These are phyloP conservation scores for Suhomyces sp. DNA, from an alignment of 805 yeast genomes.

Conservation along the genomic window DNA sequence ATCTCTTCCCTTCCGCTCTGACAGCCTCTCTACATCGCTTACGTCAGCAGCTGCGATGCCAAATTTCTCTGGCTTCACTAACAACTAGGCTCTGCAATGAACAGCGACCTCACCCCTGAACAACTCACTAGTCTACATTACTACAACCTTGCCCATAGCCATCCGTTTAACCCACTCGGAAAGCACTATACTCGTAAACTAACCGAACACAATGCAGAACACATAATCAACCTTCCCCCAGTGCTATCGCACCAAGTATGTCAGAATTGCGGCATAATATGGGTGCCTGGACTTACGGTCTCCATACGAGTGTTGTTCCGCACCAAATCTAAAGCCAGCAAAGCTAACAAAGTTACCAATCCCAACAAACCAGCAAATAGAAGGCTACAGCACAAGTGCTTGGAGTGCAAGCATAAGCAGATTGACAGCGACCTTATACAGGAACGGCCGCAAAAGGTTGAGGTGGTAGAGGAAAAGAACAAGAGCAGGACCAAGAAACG, in stretches of 20 bases:
- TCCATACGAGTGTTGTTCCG: constrained; percentile 20
- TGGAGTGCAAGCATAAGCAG: constrained; percentile 16
- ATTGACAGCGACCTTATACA: constrained; percentile 7
- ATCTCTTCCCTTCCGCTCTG: no score
- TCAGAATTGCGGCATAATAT: constrained; percentile 27
- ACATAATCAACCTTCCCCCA: constrained; percentile 29
- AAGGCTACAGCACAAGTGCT: constrained; percentile 16
- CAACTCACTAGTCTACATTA: constrained; percentile 26
- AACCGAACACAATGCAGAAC: constrained; percentile 18
- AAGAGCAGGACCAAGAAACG: constrained; percentile 30
- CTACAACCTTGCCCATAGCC: constrained; percentile 28
- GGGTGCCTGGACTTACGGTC: constrained; percentile 35
- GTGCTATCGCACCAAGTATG: constrained; percentile 26
- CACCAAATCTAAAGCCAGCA: constrained; percentile 3
- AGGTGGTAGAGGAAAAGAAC: background rate
- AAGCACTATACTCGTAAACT: constrained; percentile 23
- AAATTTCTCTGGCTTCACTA: background rate
- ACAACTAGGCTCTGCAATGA: background rate
- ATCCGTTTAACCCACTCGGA: constrained; percentile 24
- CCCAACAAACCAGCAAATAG: constrained; percentile 2
- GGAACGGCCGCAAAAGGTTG: background rate
- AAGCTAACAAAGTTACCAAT: background rate
- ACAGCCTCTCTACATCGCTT: no score
- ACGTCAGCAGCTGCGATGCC: constrained; percentile 1
- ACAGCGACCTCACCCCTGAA: constrained; percentile 1